Conservation (phyloP, 2,329 filamentous ascomycete species). For the Calonectria pauciramosa region DNA sequence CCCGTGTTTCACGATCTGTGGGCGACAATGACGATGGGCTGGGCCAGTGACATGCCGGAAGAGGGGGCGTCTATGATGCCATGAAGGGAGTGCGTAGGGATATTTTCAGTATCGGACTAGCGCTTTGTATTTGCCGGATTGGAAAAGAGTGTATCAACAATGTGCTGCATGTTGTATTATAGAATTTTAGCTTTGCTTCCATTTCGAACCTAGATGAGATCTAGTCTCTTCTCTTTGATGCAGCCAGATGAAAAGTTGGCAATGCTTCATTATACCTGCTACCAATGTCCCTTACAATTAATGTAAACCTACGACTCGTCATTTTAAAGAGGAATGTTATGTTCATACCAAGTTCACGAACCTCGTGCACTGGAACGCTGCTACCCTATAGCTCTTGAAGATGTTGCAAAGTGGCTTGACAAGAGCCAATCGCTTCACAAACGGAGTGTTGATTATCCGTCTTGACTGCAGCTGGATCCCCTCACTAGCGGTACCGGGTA, state of each 20-base stretch:
- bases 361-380: not conserved
- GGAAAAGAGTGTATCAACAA: not conserved
- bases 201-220: not conserved
- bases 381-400: not conserved
- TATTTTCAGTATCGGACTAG: not conserved
- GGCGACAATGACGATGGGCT: constrained; percentile 63
- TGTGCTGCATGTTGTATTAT: not conserved
- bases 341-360: not conserved
- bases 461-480: not conserved
- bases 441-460: constrained; percentile 14
- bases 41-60: constrained; percentile 48
- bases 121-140: no score
- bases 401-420: not conserved
- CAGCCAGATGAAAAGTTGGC: not conserved
- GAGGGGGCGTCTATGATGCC: constrained; percentile 7
- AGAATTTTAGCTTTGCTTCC: not conserved
- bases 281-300: not conserved
- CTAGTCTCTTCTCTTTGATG: not conserved
- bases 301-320: not conserved
- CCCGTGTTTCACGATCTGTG: constrained; percentile 59
- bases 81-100: not conserved
- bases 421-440: not conserved
- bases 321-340: not conserved
- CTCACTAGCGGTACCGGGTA: not conserved
- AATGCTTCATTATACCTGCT: not conserved